Base-by-base conservation (phyloP, 345 rosid species). In the Salix purpurea region DNA sequence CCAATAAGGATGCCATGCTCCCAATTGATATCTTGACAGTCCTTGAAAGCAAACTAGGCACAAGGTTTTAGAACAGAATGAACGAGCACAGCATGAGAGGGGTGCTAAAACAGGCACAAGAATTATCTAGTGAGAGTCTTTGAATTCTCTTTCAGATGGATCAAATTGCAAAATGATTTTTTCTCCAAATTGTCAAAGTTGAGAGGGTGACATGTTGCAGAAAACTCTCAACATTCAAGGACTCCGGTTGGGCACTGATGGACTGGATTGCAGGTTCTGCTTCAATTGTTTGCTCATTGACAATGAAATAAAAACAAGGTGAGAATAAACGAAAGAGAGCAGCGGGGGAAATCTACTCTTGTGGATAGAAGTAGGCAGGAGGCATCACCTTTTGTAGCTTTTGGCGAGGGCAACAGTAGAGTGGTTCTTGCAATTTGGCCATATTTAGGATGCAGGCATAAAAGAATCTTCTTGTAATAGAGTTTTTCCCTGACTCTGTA, bases 1-100 rank as follows among this genome's bases (percentile, higher is more conserved):
- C 99, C 97, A 0, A 86, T 91, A 72, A 86, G 84, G 79, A 87
- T 95, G 90, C 87, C 84, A 3, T 86, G 90, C 84, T 75, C 85
- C 4, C 85, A 65, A 64, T 30, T 44, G 26, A 73, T 34, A 2
- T 78, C 77, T 18, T 78, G 74, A 73, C 62, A 24, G 8, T 15
- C 15, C 30, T 42, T 32, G 21, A 11, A 28, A 3, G 46, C 21
- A 40, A 60, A 30, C 62, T 62, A 71, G 46, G 46, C n/a, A n/a
- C 39, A 34, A 2, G 24, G 10, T 21, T 39, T 39, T 2, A 28
- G 30, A 42, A 46, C 30, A 74, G 21, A 64, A 30, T 13, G 10
- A 69, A 19, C 18, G 18, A 0, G 28, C 11, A 42, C 19, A 16
- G 58, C 37, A 62, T 61, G 46, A 42, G 67, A 26, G 18, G 36